phyloP scores from a whole-genome alignment of 1,284 basidiomycete species.

The Cystobasidiaceae sp. region DNA sequence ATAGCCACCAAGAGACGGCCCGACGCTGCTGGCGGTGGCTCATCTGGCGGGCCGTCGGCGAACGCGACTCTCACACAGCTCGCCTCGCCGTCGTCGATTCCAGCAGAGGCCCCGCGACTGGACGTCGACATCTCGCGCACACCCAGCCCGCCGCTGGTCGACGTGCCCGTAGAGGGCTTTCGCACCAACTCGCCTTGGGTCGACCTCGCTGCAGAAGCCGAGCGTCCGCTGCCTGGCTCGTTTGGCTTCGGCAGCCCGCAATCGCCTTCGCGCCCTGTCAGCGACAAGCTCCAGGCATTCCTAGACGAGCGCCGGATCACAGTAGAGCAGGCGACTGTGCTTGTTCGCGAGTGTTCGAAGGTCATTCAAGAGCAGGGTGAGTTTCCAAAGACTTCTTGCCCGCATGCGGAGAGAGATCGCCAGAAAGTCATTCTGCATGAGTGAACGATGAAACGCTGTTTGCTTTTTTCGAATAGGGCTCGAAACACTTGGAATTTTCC shows the following conservation, averaged over 20 bases:
- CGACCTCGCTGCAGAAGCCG: slow-evolving; percentile 10
- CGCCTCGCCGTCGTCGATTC: not conserved
- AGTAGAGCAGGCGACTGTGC: slow-evolving; percentile 13
- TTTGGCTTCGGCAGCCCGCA: slow-evolving; percentile 10
- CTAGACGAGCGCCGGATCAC: slow-evolving; percentile 7
- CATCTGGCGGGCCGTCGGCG: too few species aligned
- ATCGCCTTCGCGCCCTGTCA: not conserved
- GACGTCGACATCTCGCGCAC: slow-evolving; percentile 4
- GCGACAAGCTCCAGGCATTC: not conserved
- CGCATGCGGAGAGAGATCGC: not conserved
- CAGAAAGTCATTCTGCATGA: too few species aligned
- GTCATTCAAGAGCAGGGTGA: slow-evolving; percentile 20
- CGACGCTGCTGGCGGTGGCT: not conserved
- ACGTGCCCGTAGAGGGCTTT: not conserved
- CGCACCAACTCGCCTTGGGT: slow-evolving; percentile 19
- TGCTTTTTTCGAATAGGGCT: not conserved
- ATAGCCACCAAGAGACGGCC: not conserved
- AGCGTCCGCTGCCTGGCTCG: not conserved
- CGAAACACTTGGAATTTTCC: slow-evolving; percentile 29
- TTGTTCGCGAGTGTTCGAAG: slow-evolving; percentile 15
- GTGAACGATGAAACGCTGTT: not conserved
- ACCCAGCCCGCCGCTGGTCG: slow-evolving; percentile 9
- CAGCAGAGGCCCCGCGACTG: not conserved
- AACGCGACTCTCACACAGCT: not conserved
- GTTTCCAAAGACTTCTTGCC: not conserved